These are phyloP conservation scores for Syzygium jambos DNA, from an alignment of 345 rosid genomes.

Conservation along the genomic window DNA sequence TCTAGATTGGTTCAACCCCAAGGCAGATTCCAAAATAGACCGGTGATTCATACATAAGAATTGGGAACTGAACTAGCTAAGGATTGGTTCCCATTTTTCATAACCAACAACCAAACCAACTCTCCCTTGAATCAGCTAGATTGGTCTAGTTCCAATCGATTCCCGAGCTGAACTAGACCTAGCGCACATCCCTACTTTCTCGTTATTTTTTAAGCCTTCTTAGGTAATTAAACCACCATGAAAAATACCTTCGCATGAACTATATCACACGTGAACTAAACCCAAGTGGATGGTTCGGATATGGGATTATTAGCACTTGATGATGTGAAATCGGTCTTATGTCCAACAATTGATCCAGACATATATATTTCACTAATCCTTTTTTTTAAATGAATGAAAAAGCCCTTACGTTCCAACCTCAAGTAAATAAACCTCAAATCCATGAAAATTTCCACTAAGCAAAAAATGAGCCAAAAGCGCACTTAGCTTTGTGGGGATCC, in stretches of 20 bases:
- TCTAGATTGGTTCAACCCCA: not conserved
- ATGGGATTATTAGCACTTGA: not conserved
- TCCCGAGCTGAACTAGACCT: not conserved
- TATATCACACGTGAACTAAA: not conserved
- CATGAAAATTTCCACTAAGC: not conserved
- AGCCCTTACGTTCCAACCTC: not conserved
- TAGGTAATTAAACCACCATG: not conserved
- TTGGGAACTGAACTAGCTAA: not conserved
- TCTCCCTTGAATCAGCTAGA: not conserved
- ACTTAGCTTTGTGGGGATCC: too few relatives aligned
- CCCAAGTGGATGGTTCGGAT: not conserved
- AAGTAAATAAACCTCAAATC: not conserved
- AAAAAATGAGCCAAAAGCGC: not conserved
- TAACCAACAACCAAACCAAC: not conserved
- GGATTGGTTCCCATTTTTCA: not conserved
- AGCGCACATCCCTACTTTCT: not conserved
- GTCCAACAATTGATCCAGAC: not conserved
- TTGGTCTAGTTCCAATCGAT: not conserved
- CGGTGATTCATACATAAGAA: rapidly evolving
- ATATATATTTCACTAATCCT: not conserved
- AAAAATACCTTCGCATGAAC: not conserved
- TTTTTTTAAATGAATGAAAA: too few relatives aligned
- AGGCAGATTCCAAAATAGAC: not conserved
- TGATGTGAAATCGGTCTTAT: not conserved
- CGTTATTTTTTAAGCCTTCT: not conserved